Conservation (phyloP, 1,139 yeast genomes). For the Insectozyma bohioensis region DNA sequence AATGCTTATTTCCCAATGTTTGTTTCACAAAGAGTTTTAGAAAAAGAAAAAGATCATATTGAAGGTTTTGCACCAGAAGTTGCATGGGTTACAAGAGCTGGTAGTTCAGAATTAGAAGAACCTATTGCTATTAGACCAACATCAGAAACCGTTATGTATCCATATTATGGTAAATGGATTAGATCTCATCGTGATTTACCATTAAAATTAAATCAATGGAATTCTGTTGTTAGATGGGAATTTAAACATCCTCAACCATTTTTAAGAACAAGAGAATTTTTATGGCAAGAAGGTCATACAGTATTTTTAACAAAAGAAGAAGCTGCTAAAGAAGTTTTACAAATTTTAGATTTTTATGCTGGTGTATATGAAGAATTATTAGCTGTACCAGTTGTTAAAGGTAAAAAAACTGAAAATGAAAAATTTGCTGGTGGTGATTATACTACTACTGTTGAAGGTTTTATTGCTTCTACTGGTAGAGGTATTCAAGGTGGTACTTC, state of each 20-base stretch:
- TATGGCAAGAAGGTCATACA: slow-evolving; percentile 99
- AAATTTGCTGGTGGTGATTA: slow-evolving; percentile 97
- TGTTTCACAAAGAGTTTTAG: slow-evolving; percentile 87
- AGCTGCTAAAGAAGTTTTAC: slow-evolving; percentile 80
- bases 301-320: slow-evolving; percentile 83
- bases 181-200: slow-evolving; percentile 98
- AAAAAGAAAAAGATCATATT: slow-evolving; percentile 97
- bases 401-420: slow-evolving; percentile 94
- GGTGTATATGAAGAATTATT: slow-evolving; percentile 84
- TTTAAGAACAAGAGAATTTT: slow-evolving; percentile 95
- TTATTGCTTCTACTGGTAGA: slow-evolving; percentile 97
- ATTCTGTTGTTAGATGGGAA: slow-evolving; percentile 99
- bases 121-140: slow-evolving; percentile 99
- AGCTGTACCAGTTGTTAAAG: slow-evolving; percentile 97
- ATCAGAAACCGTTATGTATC: slow-evolving; percentile 99
- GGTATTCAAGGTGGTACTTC: slow-evolving; percentile 99
- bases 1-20: slow-evolving; percentile 99
- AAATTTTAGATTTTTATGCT: slow-evolving; percentile 84
- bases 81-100: slow-evolving; percentile 99
- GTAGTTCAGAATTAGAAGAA: slow-evolving; percentile 90
- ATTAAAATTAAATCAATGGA: slow-evolving; percentile 96
- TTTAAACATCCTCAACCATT: slow-evolving; percentile 99
- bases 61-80: slow-evolving; percentile 99
- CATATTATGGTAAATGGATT: slow-evolving; percentile 98
- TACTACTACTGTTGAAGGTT: slow-evolving; percentile 96